Conservation (phyloP, 2,329 filamentous ascomycete species). For the Cladophialophora psammophila region DNA sequence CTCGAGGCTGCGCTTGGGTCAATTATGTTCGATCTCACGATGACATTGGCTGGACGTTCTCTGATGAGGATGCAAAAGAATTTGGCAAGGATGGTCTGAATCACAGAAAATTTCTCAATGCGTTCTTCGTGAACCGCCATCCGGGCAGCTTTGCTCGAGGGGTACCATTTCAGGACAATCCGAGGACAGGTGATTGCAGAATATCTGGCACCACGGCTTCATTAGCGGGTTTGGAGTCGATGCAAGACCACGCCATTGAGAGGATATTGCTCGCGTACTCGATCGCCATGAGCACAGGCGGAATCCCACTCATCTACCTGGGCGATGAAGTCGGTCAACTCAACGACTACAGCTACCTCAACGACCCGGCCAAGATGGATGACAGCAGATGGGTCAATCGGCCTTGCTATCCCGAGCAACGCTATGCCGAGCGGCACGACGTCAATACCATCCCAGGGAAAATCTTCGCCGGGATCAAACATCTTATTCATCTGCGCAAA, state of each 20-base stretch:
- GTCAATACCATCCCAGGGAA: conserved; percentile 32
- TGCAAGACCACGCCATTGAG: conserved; percentile 38
- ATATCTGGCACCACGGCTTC: conserved; percentile 40
- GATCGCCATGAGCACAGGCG: conserved; percentile 39
- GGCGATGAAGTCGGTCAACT: conserved; percentile 40
- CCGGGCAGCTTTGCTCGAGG: conserved; percentile 38
- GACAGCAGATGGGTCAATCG: conserved; percentile 39
- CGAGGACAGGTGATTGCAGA: conserved; percentile 38
- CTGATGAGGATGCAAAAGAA: conserved; percentile 38
- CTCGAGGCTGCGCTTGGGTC: conserved; percentile 39
- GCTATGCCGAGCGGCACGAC: conserved; percentile 37
- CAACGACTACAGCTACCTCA: conserved; percentile 40
- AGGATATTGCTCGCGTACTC: conserved; percentile 37
- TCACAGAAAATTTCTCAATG: conserved; percentile 39
- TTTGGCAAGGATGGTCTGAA: conserved; percentile 36
- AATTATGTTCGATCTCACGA: conserved; percentile 40
- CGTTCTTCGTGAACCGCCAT: conserved; percentile 40
- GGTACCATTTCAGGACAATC: conserved; percentile 40
- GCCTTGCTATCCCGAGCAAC: conserved; percentile 34
- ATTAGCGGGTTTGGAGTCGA: conserved; percentile 37
- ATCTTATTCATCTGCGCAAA: conserved; percentile 37
- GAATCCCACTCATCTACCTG: conserved; percentile 39
- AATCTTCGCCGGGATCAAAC: conserved; percentile 37
- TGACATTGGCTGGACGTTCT: conserved; percentile 40
- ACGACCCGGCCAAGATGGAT: conserved; percentile 39